Evolutionary conservation across 2,329 filamentous ascomycete species (phyloP), one percentile per base, ranked within the genome.

Genomic region (Didymella exigua): DNA sequence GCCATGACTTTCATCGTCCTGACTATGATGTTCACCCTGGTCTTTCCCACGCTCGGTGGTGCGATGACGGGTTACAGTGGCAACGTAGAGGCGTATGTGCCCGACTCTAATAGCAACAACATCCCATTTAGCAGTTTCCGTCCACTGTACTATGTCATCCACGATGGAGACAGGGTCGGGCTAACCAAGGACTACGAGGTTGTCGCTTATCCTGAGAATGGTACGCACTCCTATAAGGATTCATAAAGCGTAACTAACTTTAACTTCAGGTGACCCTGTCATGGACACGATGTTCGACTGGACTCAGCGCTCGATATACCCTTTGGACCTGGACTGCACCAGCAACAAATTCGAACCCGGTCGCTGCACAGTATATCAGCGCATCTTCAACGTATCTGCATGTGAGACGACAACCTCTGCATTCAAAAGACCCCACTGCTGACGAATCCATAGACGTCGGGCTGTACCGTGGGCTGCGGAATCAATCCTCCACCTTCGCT

Each of bases 51-150:
- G 2, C 46, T 65, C 6, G 43, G 42, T 11, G 59, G 61, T 21
- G 61, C 62, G 2, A 62, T 65, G 62, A 63, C 49, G 14, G 60
- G 60, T 8, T 65, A 66, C 36, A 49, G 47, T 31, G 40, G 43
- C 9, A 60, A 60, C 21, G 44, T 56, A 2, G 19, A 33, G 11
- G 11, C 57, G 0, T 59, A 31, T 18, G 47, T 64, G 2, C 38
- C 33, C 4, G 55, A 60, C 19, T 3, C 6, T 11, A 43, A 33
- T n/a, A 37, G 27, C 5, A 63, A 56, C 16, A 49, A 33, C 13
- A 46, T 57, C 4, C 49, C 34, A 1, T 59, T 56, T 26, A 36
- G 37, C 13, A 33, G 38, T 14, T 62, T 60, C 19, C 16, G 24
- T 5, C 29, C 18, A 13, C 36, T 58, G 2, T 11, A 49, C 5